Percentiles rank a stretch among this genome's conserved stretches.
phyloP scores from a whole-genome alignment of 1,139 yeast genomes.

The Scheffersomyces titani region DNA sequence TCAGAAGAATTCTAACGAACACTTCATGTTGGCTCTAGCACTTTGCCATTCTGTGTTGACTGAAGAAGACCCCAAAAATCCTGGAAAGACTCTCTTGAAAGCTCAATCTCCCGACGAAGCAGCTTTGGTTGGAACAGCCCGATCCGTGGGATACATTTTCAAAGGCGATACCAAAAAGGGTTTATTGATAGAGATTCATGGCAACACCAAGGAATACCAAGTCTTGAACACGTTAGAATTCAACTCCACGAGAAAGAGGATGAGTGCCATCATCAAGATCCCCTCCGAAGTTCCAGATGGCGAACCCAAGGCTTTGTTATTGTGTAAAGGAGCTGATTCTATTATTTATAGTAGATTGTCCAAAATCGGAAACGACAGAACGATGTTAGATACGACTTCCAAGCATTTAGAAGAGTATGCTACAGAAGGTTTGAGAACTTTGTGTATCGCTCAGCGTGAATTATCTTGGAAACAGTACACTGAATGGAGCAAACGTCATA shows the following conservation, averaged over 20 bases:
- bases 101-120: constrained; percentile 71
- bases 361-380: constrained; percentile 28
- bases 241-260: constrained; percentile 60
- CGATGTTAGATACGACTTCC: constrained; percentile 37
- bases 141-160: constrained; percentile 55
- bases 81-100: constrained; percentile 40
- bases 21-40: constrained; percentile 55
- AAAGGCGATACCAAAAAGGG: constrained; percentile 49
- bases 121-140: constrained; percentile 62
- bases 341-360: constrained; percentile 46
- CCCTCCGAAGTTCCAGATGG: constrained; percentile 37
- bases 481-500: constrained; percentile 45
- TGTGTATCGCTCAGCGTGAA: constrained; percentile 50
- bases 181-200: constrained; percentile 43
- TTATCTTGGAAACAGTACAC: constrained; percentile 43
- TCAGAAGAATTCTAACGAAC: constrained; percentile 44
- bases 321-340: constrained; percentile 54
- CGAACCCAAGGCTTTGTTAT: constrained; percentile 40
- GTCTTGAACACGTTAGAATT: constrained; percentile 55
- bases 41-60: constrained; percentile 62
- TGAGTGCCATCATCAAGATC: constrained; percentile 84
- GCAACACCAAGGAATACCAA: constrained; percentile 46
- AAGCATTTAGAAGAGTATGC: constrained; percentile 46
- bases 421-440: constrained; percentile 49
- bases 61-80: constrained; percentile 44